Conservation (phyloP, 129 eudicot species). For the sunflower (Helianthus annuus) region DNA sequence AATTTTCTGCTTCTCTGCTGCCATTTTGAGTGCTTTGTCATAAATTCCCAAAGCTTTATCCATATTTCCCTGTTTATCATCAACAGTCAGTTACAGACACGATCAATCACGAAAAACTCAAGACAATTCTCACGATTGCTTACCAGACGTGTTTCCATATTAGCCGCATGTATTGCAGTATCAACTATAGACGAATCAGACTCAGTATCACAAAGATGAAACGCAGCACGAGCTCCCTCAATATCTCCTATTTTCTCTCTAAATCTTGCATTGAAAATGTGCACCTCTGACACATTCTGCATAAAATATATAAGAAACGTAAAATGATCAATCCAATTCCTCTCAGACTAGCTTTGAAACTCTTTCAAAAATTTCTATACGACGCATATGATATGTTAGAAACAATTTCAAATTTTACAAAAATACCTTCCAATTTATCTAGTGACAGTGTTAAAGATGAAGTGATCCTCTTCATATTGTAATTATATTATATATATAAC, state of each 20-base stretch:
- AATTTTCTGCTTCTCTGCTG: conserved; percentile 51
- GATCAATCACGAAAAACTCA: neutral
- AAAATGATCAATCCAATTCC: conserved; percentile 13
- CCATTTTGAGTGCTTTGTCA: conserved; percentile 66
- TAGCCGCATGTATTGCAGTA: conserved; percentile 57
- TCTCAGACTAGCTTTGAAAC: neutral
- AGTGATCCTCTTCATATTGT: conserved; percentile 1
- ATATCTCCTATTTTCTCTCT: conserved; percentile 84
- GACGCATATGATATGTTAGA: neutral
- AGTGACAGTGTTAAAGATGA: neutral
- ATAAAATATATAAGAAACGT: conserved; percentile 16
- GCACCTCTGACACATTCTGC: conserved; percentile 76
- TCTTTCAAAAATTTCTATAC: neutral
- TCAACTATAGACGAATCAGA: conserved; percentile 50
- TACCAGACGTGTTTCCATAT: conserved; percentile 91
- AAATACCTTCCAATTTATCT: neutral
- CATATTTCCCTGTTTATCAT: conserved; percentile 69
- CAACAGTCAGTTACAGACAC: conserved; percentile 6
- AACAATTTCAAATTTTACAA: neutral
- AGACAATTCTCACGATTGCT: conserved; percentile 6
- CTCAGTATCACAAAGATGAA: conserved; percentile 42
- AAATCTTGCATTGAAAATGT: conserved; percentile 71
- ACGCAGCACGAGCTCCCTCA: conserved; percentile 75
- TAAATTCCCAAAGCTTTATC: conserved; percentile 59
- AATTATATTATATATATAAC: too few relatives aligned